Evolutionary conservation across 192 early-diverging fungal genomes (phyloP).

Genomic region (Oehlia diaphana): DNA sequence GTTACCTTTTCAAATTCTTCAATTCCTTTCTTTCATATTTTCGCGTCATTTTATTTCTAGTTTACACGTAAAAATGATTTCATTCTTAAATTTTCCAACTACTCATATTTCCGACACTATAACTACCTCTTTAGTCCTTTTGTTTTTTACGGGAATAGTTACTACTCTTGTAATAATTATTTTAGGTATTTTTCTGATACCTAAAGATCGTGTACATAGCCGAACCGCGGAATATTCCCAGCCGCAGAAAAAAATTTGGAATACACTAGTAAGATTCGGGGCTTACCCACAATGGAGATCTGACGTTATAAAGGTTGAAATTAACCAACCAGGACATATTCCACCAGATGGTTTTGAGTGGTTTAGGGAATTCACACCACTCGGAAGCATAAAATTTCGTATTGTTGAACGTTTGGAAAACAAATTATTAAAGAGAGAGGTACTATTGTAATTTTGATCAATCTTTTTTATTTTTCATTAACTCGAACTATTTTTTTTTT

Average conservation of each 20-base stretch:
- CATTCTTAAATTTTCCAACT: not conserved
- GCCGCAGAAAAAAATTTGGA: not conserved
- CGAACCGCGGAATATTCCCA: not conserved
- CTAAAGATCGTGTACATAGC: not conserved
- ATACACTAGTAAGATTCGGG: not conserved
- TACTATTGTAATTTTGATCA: not conserved
- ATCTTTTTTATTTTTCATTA: not conserved
- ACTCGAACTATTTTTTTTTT: not conserved
- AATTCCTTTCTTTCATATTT: too few relatives aligned
- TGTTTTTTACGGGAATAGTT: not conserved
- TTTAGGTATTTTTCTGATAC: not conserved
- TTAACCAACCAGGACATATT: not conserved
- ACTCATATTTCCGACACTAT: not conserved
- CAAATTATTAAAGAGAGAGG: not conserved
- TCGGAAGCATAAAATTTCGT: not conserved
- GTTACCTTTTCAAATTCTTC: too few relatives aligned
- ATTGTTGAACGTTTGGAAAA: not conserved
- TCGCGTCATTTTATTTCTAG: too few relatives aligned
- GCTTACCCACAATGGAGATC: constrained; percentile 11
- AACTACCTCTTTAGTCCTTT: not conserved
- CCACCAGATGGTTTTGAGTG: constrained; percentile 19
- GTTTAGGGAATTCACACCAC: constrained; percentile 4
- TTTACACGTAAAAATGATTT: not conserved
- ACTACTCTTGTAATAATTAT: not conserved
- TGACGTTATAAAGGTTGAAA: not conserved